phyloP scores from a whole-genome alignment of 2,329 filamentous ascomycete genomes.

The Fusarium miscanthi region DNA sequence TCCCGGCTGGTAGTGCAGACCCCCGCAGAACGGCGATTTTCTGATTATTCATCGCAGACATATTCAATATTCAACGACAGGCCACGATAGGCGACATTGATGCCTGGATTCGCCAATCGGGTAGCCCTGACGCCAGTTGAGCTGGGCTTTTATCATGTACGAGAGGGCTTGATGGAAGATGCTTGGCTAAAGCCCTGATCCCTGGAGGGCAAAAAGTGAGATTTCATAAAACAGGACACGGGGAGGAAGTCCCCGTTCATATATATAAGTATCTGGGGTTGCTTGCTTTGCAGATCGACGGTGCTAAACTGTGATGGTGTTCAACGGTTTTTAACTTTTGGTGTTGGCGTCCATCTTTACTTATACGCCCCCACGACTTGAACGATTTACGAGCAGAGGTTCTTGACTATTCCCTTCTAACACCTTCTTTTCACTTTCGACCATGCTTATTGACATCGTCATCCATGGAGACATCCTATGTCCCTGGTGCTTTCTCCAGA shows the following conservation, averaged over 20 bases:
- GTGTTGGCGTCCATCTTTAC: background rate
- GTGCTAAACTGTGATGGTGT: slow-evolving; percentile 1
- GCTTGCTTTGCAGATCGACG: slow-evolving; percentile 1
- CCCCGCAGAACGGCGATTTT: slow-evolving; percentile 36
- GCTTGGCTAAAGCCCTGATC: slow-evolving; percentile 18
- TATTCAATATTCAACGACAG: slow-evolving; percentile 42
- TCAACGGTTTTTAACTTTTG: background rate
- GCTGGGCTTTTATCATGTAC: background rate
- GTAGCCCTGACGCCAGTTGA: background rate
- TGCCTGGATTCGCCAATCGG: slow-evolving; percentile 7
- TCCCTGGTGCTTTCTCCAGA: slow-evolving; percentile 63
- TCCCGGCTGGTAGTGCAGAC: slow-evolving; percentile 1
- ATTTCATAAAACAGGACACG: background rate
- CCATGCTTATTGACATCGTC: slow-evolving; percentile 51
- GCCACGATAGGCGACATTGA: slow-evolving; percentile 17
- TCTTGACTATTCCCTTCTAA: background rate
- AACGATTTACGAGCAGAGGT: background rate
- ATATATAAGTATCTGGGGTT: slow-evolving; percentile 9
- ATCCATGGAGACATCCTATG: slow-evolving; percentile 63
- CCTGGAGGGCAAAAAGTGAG: background rate
- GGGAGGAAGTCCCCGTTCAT: background rate
- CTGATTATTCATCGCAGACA: slow-evolving; percentile 48
- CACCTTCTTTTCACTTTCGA: background rate
- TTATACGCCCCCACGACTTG: background rate
- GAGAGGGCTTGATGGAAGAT: slow-evolving; percentile 1